Evolutionary conservation across 805 yeast species (phyloP), one percentile per base, ranked within the genome.

Genomic region (Suhomyces sp.): DNA sequence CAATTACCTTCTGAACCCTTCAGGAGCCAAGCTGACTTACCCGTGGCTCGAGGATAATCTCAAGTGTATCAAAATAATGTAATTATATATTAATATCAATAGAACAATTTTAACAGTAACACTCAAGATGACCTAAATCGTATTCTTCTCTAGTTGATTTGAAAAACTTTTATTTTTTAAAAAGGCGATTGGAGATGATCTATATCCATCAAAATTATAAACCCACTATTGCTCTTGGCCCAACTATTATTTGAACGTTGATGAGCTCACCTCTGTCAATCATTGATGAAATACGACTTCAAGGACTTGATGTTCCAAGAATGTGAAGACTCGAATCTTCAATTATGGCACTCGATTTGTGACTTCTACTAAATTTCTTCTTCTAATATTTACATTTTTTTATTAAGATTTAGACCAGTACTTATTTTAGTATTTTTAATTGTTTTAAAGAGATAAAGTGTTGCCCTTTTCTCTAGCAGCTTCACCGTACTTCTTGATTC

Each of bases 401-500:
- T 41, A 41, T 41, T 41, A 20, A 31, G 33, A 22, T 48, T 31
- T 27, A 8, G 10, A 12, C 31, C 10, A 44, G 39, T 29, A 45
- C 45, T 44, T 41, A 13, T 12, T 40, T 40, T 15, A 4, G n/a
- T 13, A 20, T 13, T 6, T 20, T 22, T 21, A 12, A 13, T 21
- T 37, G 6, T 9, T 37, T 40, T 40, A 21, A 20, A 41, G 75
- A 52, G 72, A 53, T 62, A 81, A 76, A 44, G 73, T 66, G 31
- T 78, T 81, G 54, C 88, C 88, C 63, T 84, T 85, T 71, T 85
- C 92, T 76, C 89, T 86, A 71, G 91, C 96, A 66, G 94, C 82
- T 77, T 91, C 96, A 72, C 99, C 99, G 72, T 89, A 94, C 78
- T 94, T 94, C 83, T 94, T 94, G 72, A 93, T 89, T 82, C 99